Conservation (phyloP, 768 basidiomycete species). For the Mycena capillaripes region DNA sequence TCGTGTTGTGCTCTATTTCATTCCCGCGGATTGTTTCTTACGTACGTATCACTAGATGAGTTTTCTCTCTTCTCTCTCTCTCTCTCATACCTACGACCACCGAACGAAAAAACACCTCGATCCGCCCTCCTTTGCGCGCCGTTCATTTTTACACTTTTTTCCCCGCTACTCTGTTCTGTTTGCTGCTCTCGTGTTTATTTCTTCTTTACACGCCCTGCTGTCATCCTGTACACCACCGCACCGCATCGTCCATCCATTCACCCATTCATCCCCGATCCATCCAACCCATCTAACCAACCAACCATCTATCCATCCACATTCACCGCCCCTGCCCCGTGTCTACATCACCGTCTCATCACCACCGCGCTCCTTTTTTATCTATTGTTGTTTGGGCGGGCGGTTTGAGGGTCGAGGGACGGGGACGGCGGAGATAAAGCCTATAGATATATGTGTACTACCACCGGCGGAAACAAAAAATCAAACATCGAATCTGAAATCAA, state of each 20-base stretch:
- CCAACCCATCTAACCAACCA: neutral
- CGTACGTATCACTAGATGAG: constrained; percentile 15
- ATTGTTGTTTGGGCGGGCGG: neutral
- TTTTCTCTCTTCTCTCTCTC: neutral
- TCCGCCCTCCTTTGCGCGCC: neutral
- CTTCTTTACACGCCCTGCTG: constrained; percentile 24
- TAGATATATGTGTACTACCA: constrained; percentile 28
- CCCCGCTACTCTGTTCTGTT: neutral
- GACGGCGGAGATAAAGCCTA: constrained; percentile 20
- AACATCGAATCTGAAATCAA: neutral
- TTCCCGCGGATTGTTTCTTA: neutral
- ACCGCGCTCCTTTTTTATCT: constrained; percentile 9
- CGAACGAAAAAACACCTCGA: neutral
- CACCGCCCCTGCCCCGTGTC: neutral
- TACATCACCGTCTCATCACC: neutral
- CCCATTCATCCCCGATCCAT: neutral
- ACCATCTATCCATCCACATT: neutral
- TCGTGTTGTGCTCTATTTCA: neutral
- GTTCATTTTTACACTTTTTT: neutral
- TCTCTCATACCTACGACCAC: neutral
- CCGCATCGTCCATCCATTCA: constrained; percentile 22
- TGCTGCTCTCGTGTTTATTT: constrained; percentile 21
- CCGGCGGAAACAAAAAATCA: constrained; percentile 5
- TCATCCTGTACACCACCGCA: constrained; percentile 24
- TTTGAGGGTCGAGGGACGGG: neutral